phyloP scores from a whole-genome alignment of 305 asterid genomes.

The Solanum chacoense region DNA sequence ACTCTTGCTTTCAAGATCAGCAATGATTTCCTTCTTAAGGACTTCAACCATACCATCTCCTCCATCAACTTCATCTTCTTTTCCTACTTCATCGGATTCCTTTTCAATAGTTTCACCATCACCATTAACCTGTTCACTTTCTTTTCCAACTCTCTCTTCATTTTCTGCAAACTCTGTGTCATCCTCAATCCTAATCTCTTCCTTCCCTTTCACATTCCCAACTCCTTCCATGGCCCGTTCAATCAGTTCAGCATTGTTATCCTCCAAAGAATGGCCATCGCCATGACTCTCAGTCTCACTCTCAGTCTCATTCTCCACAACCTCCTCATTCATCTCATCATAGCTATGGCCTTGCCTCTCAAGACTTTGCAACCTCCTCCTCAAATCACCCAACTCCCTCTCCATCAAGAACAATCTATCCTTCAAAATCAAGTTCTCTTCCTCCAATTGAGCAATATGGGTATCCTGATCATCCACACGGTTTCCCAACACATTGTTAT shows the following conservation, averaged over 20 bases:
- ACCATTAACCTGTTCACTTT: not conserved
- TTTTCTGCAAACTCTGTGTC: not conserved
- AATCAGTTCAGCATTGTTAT: constrained; percentile 31
- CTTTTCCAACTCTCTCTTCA: not conserved
- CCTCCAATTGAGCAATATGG: constrained; percentile 74
- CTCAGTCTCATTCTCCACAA: constrained; percentile 53
- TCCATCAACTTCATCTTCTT: not conserved
- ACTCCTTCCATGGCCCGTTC: constrained; percentile 19
- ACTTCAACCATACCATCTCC: not conserved
- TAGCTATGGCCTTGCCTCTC: constrained; percentile 41
- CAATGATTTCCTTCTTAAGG: constrained; percentile 1
- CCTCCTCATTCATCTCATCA: constrained; percentile 45
- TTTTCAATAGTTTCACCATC: constrained; percentile 10
- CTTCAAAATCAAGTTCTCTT: constrained; percentile 68
- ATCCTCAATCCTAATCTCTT: constrained; percentile 4
- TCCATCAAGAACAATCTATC: constrained; percentile 85
- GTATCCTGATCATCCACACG: constrained; percentile 80
- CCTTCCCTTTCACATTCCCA: constrained; percentile 14
- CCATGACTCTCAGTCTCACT: constrained; percentile 45
- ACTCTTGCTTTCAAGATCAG: constrained; percentile 1
- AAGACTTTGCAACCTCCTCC: constrained; percentile 57
- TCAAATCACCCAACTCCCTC: constrained; percentile 64
- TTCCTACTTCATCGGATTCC: not conserved
- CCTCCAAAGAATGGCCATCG: constrained; percentile 42
- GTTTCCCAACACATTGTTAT: constrained; percentile 57